These are phyloP conservation scores for Drechmeria coniospora DNA, from an alignment of 2,329 filamentous ascomycete genomes.

Conservation along the genomic window DNA sequence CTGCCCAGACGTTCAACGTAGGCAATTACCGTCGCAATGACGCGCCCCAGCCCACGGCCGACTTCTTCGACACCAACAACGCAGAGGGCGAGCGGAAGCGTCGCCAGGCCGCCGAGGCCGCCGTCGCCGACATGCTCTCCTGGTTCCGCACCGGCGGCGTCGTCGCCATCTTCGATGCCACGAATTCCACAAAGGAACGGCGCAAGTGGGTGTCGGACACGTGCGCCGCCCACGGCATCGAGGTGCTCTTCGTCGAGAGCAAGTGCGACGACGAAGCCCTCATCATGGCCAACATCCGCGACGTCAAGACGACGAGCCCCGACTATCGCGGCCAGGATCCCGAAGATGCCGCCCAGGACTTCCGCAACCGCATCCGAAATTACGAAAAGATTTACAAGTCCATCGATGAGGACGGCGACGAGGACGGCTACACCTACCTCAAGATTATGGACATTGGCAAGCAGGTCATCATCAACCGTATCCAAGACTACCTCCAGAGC, in stretches of 20 bases:
- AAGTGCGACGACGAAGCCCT: constrained; percentile 92
- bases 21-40: constrained; percentile 85
- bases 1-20: constrained; percentile 91
- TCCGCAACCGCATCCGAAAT: constrained; percentile 85
- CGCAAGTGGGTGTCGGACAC: constrained; percentile 81
- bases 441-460: constrained; percentile 95
- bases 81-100: constrained; percentile 80
- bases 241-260: constrained; percentile 91
- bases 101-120: constrained; percentile 76
- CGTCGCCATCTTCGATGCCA: constrained; percentile 90
- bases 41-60: constrained; percentile 78
- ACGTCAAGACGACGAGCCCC: constrained; percentile 92
- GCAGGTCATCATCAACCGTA: constrained; percentile 94
- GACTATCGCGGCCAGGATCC: constrained; percentile 93
- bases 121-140: constrained; percentile 80
- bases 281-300: constrained; percentile 95
- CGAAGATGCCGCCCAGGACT: constrained; percentile 78
- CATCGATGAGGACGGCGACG: constrained; percentile 65
- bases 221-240: constrained; percentile 61
- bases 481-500: constrained; percentile 91
- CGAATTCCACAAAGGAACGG: constrained; percentile 83
- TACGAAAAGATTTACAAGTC: constrained; percentile 96
- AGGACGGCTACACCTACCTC: constrained; percentile 80
- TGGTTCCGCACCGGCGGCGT: constrained; percentile 77
- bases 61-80: constrained; percentile 91